These are phyloP conservation scores for Castanospermum australe DNA, from an alignment of 306 rosid genomes.

Conservation along the genomic window DNA sequence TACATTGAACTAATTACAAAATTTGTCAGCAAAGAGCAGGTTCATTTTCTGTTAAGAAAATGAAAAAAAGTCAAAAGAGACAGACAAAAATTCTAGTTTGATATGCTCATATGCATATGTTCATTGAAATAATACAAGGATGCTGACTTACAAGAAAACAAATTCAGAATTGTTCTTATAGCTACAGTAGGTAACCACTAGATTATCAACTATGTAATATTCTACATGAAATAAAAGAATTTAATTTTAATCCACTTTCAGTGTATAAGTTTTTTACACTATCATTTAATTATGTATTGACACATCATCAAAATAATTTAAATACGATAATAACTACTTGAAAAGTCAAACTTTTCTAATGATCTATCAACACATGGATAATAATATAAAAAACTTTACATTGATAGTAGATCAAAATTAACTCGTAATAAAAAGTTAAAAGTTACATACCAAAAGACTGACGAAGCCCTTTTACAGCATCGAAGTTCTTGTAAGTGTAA, in stretches of 20 bases:
- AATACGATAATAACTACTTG: too few relatives aligned
- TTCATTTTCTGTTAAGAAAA: background rate
- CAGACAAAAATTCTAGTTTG: background rate
- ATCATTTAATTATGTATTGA: too few relatives aligned
- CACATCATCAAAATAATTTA: too few relatives aligned
- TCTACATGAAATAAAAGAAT: background rate
- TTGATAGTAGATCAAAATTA: too few relatives aligned
- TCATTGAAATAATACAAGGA: constrained; percentile 18
- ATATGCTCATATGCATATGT: constrained; percentile 3
- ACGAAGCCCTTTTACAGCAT: constrained; percentile 93
- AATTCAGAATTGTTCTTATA: constrained; percentile 8
- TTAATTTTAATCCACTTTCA: too few relatives aligned
- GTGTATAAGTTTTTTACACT: too few relatives aligned
- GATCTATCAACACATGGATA: too few relatives aligned
- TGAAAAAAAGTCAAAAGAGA: background rate
- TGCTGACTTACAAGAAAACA: constrained; percentile 13
- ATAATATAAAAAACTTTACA: too few relatives aligned
- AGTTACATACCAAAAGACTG: constrained; percentile 66
- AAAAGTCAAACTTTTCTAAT: too few relatives aligned
- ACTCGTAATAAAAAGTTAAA: too few relatives aligned
- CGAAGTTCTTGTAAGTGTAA: constrained; percentile 95
- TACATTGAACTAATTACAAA: background rate
- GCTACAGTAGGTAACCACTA: constrained; percentile 8
- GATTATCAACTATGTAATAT: constrained; percentile 12
- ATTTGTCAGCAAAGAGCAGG: background rate